Percentiles rank a stretch among this genome's conserved stretches.
Conservation (phyloP, 1,284 basidiomycete species). For the Pterulicium gracile region DNA sequence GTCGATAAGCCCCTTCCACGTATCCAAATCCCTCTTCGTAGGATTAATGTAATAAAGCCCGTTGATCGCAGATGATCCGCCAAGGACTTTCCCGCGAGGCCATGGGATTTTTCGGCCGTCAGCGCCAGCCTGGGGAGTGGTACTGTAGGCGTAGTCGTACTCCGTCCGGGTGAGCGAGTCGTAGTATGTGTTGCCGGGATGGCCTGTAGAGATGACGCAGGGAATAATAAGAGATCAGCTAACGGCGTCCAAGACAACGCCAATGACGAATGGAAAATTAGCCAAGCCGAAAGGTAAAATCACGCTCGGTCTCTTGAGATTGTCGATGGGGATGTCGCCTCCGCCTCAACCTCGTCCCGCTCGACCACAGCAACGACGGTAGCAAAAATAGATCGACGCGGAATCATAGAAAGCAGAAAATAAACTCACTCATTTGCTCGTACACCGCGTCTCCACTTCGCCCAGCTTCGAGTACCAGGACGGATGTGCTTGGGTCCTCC, state of each 20-base stretch:
- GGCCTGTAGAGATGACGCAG: conserved; percentile 28
- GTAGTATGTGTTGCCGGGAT: conserved; percentile 35
- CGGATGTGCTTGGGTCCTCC: conserved; percentile 55
- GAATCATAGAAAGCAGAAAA: conserved; percentile 8
- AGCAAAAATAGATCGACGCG: conserved; percentile 9
- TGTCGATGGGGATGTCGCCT: too few relatives aligned
- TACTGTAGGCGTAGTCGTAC: conserved; percentile 53
- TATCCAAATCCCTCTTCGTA: conserved; percentile 40
- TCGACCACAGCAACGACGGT: too few relatives aligned
- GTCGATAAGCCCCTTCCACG: conserved; percentile 37
- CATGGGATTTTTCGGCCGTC: conserved; percentile 26
- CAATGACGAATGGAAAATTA: too few relatives aligned
- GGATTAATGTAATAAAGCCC: conserved; percentile 59
- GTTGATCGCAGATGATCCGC: conserved; percentile 63
- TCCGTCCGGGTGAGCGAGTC: conserved; percentile 33
- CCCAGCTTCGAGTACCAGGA: conserved; percentile 68
- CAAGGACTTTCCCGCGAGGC: conserved; percentile 56
- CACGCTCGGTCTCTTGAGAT: too few relatives aligned
- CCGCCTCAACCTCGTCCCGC: too few relatives aligned
- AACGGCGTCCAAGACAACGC: too few relatives aligned
- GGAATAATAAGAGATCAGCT: too few relatives aligned
- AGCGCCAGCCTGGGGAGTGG: conserved; percentile 30
- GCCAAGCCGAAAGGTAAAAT: too few relatives aligned
- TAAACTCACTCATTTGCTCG: conserved; percentile 23
- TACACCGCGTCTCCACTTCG: conserved; percentile 40